Evolutionary conservation across 1,139 yeast species (phyloP).

Genomic region (Nakaseomyces bracarensis): DNA sequence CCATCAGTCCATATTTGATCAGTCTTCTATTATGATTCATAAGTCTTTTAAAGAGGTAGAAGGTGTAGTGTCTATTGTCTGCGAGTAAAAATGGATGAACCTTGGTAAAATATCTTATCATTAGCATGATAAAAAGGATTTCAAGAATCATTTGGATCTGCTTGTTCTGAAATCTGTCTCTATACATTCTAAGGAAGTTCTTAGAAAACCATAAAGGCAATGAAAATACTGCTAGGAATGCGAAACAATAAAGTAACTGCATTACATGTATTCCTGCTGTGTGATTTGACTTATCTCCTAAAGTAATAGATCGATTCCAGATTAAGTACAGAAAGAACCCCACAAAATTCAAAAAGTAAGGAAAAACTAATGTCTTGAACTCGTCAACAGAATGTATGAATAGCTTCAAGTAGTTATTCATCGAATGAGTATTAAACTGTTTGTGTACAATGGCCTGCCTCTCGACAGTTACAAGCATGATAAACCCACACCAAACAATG

Average conservation of each 20-base stretch:
- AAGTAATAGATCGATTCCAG: conserved; percentile 66
- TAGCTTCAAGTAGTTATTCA: conserved; percentile 35
- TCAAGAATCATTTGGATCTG: conserved; percentile 30
- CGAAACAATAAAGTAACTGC: conserved; percentile 70
- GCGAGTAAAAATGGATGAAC: conserved; percentile 88
- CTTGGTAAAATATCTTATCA: conserved; percentile 55
- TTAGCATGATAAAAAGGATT: conserved; percentile 37
- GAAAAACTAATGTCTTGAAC: conserved; percentile 34
- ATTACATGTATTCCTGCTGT: conserved; percentile 60
- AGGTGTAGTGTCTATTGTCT: conserved; percentile 89
- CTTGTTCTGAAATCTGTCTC: conserved; percentile 23
- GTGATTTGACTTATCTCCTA: conserved; percentile 85
- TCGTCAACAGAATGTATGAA: conserved; percentile 34
- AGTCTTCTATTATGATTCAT: conserved; percentile 39
- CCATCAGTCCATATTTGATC: conserved; percentile 34
- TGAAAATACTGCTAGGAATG: conserved; percentile 55
- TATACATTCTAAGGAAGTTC: conserved; percentile 35
- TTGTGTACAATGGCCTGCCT: conserved; percentile 37
- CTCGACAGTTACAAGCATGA: conserved; percentile 51
- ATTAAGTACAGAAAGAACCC: conserved; percentile 50
- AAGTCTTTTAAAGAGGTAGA: conserved; percentile 67
- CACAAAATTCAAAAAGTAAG: conserved; percentile 46
- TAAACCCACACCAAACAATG: conserved; percentile 71
- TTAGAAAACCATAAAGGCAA: conserved; percentile 59
- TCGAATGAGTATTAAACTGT: conserved; percentile 32